A percentile compares a stretch with the other conserved stretches of the same genome.
Conservation (phyloP, 148 eudicot species). For the Dysphania ambrosioides region DNA sequence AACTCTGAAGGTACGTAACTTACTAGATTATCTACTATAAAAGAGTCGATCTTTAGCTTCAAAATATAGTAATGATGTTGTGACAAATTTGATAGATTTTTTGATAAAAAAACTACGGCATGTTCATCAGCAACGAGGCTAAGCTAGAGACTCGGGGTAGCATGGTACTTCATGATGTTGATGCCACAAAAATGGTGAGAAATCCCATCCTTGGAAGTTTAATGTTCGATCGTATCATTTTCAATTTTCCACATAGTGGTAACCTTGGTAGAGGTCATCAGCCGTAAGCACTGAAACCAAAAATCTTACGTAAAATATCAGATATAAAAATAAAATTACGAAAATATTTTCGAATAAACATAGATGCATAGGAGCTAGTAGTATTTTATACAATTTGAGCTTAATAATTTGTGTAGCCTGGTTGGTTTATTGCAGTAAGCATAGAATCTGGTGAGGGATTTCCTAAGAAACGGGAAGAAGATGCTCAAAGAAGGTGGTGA, state of each 20-base stretch:
- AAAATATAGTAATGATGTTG: neutral
- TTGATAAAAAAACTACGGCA: slow-evolving; percentile 2
- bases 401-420: too few relatives aligned
- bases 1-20: neutral
- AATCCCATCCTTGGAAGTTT: neutral
- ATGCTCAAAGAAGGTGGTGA: neutral
- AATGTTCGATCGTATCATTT: slow-evolving; percentile 26
- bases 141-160: slow-evolving; percentile 10
- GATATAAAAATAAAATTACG: too few relatives aligned
- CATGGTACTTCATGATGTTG: slow-evolving; percentile 19
- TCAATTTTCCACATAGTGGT: slow-evolving; percentile 27
- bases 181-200: slow-evolving; percentile 23
- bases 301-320: too few relatives aligned
- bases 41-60: too few relatives aligned
- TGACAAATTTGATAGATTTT: slow-evolving; percentile 12
- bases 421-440: neutral
- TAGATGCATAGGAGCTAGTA: too few relatives aligned
- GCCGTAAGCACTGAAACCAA: neutral
- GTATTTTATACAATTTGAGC: too few relatives aligned
- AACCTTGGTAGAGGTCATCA: neutral
- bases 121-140: neutral
- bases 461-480: neutral
- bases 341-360: too few relatives aligned
- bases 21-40: too few relatives aligned
- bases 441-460: neutral